phyloP scores from a whole-genome alignment of 2,329 filamentous ascomycete genomes.

The Trichoderma simmonsii region DNA sequence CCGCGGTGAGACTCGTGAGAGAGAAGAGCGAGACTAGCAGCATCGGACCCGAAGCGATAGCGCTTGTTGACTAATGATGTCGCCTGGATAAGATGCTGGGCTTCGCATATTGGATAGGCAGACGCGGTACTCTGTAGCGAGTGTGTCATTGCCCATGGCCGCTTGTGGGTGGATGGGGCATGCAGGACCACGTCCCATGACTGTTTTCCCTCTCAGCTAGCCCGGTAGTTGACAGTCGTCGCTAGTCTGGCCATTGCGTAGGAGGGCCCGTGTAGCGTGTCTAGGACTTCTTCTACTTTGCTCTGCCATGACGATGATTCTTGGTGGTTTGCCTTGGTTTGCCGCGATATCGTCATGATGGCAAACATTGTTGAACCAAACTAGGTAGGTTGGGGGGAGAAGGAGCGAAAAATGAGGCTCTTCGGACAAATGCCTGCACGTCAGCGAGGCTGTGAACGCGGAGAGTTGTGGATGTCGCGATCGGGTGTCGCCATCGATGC shows the following conservation, averaged over 20 bases:
- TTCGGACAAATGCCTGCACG: slow-evolving; percentile 6
- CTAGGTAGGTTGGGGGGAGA: not conserved
- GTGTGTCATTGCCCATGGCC: slow-evolving; percentile 3
- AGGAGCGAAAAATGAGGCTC: not conserved
- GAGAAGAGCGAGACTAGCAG: not conserved
- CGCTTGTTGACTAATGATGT: slow-evolving; percentile 13
- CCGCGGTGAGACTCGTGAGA: slow-evolving; percentile 19
- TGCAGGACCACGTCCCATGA: slow-evolving; percentile 14
- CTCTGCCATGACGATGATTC: not conserved
- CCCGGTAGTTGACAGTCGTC: not conserved
- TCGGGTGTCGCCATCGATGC: slow-evolving; percentile 7
- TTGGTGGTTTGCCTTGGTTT: not conserved
- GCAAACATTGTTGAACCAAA: not conserved
- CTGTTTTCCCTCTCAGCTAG: slow-evolving; percentile 3
- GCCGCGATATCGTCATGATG: slow-evolving; percentile 13
- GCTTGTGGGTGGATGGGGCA: slow-evolving; percentile 1
- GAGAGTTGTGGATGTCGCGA: not conserved
- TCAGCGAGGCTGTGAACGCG: slow-evolving; percentile 8
- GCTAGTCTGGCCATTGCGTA: not conserved
- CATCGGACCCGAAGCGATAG: not conserved
- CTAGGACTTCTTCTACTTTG: not conserved
- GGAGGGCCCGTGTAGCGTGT: not conserved
- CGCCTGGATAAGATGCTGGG: not conserved
- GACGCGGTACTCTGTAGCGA: not conserved
- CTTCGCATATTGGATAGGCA: slow-evolving; percentile 10